Base-by-base conservation (phyloP, 129 eudicot species). In the Saussurea involucrata region DNA sequence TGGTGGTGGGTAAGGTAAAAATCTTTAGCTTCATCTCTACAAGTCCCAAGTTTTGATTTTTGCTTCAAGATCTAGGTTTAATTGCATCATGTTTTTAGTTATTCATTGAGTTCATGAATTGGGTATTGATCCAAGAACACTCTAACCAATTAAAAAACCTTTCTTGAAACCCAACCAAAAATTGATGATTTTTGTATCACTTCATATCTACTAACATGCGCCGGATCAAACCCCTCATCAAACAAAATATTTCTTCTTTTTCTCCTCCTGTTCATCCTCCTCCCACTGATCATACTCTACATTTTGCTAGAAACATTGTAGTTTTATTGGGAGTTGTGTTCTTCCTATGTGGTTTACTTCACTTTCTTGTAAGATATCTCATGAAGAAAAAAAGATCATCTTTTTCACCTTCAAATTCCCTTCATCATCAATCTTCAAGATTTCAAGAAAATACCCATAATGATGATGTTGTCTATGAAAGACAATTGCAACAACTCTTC, bases 401-500 rank as follows among this genome's bases (percentile, higher is more conserved):
- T 10, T 31, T n/a, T 4, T 81, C 82, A 15, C 10, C 24, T 20
- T 63, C 78, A 82, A 27, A 57, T 13, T 24, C 92, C 58, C 37
- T 8, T 58, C 79, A 74, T 58, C 79, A 74, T 18, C 87, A 83
- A 10, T 85, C 96, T 44, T 79, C 81, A 44, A 78, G 88, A 81
- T 65, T 83, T 80, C 97, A 85, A 61, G 91, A 88, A 81, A 67
- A 78, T 63, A 75, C 81, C 17, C 24, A 80, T 28, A 17, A 31
- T 75, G 73, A 53, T 15, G 69, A 12, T 65, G 79, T 73, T 57
- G 81, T 87, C 17, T 80, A 78, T 72, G 96, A 88, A 67, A 88
- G 97, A 64, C 99, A 95, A 58, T 72, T 95, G 9, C 97, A 90
- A 69, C 92, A 92, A 17, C 96, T 95, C 11, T 95, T 95, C 74